phyloP scores from a whole-genome alignment of 2,329 filamentous ascomycete species.

The Neonectria ditissima region DNA sequence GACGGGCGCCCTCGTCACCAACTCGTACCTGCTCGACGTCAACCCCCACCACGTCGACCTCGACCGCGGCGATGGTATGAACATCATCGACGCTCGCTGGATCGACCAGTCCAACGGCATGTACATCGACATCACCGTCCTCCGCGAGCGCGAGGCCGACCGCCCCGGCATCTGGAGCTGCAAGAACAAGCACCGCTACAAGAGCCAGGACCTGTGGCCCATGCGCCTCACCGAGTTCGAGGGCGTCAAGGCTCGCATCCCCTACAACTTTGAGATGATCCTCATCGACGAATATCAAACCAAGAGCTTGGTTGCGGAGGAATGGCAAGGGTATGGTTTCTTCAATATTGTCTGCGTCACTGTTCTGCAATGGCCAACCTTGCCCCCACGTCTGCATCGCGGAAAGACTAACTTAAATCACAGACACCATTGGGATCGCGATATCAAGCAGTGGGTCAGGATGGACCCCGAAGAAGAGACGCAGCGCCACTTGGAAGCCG shows the following conservation, averaged over 20 bases:
- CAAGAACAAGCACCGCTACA: conserved; percentile 83
- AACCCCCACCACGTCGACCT: conserved; percentile 77
- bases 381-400: background rate
- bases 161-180: conserved; percentile 78
- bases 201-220: conserved; percentile 78
- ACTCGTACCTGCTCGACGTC: conserved; percentile 78
- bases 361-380: background rate
- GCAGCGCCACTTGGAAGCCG: conserved; percentile 40
- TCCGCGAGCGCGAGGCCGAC: conserved; percentile 73
- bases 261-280: conserved; percentile 75
- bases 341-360: background rate
- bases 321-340: conserved; percentile 69
- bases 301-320: conserved; percentile 70
- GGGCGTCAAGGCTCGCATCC: conserved; percentile 76
- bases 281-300: conserved; percentile 73
- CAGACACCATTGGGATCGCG: conserved; percentile 71
- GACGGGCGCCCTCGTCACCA: conserved; percentile 52
- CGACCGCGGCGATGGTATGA: conserved; percentile 73
- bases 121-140: conserved; percentile 85
- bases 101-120: conserved; percentile 81
- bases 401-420: conserved; percentile 32
- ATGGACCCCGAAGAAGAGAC: conserved; percentile 46
- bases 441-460: conserved; percentile 70
- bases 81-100: conserved; percentile 88
- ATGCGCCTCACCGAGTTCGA: conserved; percentile 81